Percentiles rank a stretch among this genome's conserved stretches.
These are phyloP conservation scores for Fusarium sp. DNA, from an alignment of 2,329 filamentous ascomycete genomes.

Conservation along the genomic window DNA sequence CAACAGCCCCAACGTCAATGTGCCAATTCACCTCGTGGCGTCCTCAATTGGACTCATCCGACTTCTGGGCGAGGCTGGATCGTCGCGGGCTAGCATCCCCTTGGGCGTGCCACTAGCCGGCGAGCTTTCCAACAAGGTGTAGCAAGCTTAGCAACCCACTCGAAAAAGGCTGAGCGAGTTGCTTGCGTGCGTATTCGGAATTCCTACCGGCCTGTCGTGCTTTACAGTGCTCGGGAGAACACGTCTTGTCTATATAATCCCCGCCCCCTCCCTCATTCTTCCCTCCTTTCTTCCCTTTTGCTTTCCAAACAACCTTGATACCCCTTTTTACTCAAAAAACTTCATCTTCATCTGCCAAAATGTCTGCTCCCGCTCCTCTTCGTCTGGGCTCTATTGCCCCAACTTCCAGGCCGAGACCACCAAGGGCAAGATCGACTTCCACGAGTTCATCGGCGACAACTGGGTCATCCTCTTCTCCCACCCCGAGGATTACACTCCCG, in stretches of 20 bases:
- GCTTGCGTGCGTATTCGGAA: background rate
- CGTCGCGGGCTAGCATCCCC: conserved; percentile 11
- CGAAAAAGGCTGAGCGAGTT: background rate
- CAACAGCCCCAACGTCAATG: conserved; percentile 29
- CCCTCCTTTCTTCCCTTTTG: background rate
- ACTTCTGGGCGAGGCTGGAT: conserved; percentile 17
- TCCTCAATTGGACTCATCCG: conserved; percentile 7
- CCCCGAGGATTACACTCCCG: conserved; percentile 91
- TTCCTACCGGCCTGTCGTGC: background rate
- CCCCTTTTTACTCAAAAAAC: conserved; percentile 2
- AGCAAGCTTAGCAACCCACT: conserved; percentile 12
- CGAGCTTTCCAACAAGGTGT: conserved; percentile 28
- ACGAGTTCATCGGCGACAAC: conserved; percentile 81
- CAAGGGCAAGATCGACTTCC: conserved; percentile 82
- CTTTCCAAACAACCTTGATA: background rate
- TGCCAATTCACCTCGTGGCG: conserved; percentile 25
- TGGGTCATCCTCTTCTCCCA: conserved; percentile 90
- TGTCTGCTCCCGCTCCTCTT: conserved; percentile 57
- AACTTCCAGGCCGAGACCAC: conserved; percentile 90
- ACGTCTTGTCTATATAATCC: conserved; percentile 34
- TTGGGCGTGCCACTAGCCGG: conserved; percentile 13
- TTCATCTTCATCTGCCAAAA: conserved; percentile 22
- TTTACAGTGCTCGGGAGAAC: background rate
- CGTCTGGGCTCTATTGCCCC: conserved; percentile 75
- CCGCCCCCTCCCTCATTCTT: conserved; percentile 1